A percentile compares a stretch with the other conserved stretches of the same genome.
Conservation (phyloP, 768 basidiomycete genomes). For the Melanogaster broomeanus region DNA sequence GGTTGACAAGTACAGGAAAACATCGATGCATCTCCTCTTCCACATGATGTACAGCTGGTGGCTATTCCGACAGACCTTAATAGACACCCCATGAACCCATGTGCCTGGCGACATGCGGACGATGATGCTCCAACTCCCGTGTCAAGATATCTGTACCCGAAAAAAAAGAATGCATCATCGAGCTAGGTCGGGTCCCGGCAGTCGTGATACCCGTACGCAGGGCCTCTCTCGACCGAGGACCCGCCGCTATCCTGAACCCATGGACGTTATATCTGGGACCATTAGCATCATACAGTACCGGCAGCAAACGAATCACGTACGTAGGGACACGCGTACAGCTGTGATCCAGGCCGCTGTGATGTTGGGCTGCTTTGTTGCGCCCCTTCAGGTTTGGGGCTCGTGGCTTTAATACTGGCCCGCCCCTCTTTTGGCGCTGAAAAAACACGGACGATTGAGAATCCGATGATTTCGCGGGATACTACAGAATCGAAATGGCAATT, state of each 20-base stretch:
- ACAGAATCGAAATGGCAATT: background rate
- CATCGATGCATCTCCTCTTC: too few relatives aligned
- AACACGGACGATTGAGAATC: background rate
- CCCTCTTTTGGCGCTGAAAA: background rate
- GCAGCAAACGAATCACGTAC: too few relatives aligned
- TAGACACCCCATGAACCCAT: too few relatives aligned
- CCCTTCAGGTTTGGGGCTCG: background rate
- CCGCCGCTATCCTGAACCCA: too few relatives aligned
- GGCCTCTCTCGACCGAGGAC: constrained; percentile 8
- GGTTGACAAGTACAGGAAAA: constrained; percentile 5
- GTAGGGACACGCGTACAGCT: too few relatives aligned
- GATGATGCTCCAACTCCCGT: too few relatives aligned
- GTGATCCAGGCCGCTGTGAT: too few relatives aligned
- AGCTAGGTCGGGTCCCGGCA: constrained; percentile 20
- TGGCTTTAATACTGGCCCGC: constrained; percentile 14
- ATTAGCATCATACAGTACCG: too few relatives aligned
- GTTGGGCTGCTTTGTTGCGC: background rate
- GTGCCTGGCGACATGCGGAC: too few relatives aligned
- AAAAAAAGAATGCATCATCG: background rate
- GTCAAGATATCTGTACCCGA: background rate
- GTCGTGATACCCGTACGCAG: constrained; percentile 13
- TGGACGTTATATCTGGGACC: too few relatives aligned
- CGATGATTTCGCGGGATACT: constrained; percentile 6
- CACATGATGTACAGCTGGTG: too few relatives aligned
- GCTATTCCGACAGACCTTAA: constrained; percentile 1